phyloP scores from a whole-genome alignment of 202 grass and related monocot species.

The Panicum hallii region DNA sequence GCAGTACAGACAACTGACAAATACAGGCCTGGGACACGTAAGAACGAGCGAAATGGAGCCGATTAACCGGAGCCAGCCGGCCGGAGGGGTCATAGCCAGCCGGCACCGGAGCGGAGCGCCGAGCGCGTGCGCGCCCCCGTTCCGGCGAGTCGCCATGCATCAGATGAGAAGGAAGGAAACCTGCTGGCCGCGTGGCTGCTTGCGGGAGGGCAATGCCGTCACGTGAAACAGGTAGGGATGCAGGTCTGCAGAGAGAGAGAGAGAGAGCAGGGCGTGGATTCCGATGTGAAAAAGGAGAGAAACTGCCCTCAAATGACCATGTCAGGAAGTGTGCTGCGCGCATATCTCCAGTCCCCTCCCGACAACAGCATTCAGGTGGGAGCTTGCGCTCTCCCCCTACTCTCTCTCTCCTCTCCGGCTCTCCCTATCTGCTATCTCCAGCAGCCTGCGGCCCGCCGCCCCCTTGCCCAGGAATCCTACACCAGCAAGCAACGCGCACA shows the following conservation, averaged over 20 bases:
- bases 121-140: neutral
- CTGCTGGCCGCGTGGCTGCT: conserved; percentile 27
- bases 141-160: conserved; percentile 39
- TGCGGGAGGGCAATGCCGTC: conserved; percentile 52
- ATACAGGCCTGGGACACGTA: neutral
- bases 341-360: conserved; percentile 66
- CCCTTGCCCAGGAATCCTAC: conserved; percentile 41
- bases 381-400: conserved; percentile 35
- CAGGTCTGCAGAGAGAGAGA: conserved; percentile 5
- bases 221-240: conserved; percentile 79
- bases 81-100: neutral
- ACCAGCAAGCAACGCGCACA: neutral
- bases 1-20: neutral
- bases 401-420: neutral
- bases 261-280: conserved; percentile 54
- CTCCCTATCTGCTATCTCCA: neutral
- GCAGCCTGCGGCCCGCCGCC: neutral
- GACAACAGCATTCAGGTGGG: conserved; percentile 81
- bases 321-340: conserved; percentile 38
- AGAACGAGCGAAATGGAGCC: neutral
- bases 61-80: neutral
- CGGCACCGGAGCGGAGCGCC: neutral
- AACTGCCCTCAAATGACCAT: conserved; percentile 39
- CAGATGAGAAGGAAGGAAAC: conserved; percentile 63
- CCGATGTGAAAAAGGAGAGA: conserved; percentile 55